Evolutionary conservation across 2,329 filamentous ascomycete genomes (phyloP), one percentile per base, ranked within the genome.

Genomic region (Ophiocordyceps camponoti-saundersi): DNA sequence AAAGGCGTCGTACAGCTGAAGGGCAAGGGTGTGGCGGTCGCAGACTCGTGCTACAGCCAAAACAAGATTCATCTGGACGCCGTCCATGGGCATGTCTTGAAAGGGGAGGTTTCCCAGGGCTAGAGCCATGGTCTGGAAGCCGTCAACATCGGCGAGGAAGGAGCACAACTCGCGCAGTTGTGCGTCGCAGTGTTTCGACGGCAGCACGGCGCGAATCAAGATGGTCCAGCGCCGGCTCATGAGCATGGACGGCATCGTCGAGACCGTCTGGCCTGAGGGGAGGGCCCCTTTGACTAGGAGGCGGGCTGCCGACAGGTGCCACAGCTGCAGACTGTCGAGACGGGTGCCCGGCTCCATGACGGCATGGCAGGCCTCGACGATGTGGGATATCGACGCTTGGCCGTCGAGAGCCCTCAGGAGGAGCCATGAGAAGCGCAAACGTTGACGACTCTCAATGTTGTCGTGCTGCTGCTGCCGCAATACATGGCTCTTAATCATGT

Each of bases 11-110:
- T 58, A 55, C 12, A 63, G 48, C 5, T 42, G 29, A 13, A 61
- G 44, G 1, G 58, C 61, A 16, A 54, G 47, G 6, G 42, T 46
- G 46, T 63, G 53, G 43, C 62, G 54, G 16, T 50, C 41, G 46
- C 53, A 53, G 20, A 49, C 50, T 12, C 26, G 30, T 4, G 53
- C 54, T 11, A 56, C 32, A 8, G 51, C 50, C 21, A 51, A 20
- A 18, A 40, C 36, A 11, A 40, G 6, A 20, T 40, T 40, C n/a
- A 40, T 18, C 36, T 40, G 49, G 2, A 52, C 44, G 7, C 44
- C 36, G 23, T 52, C 45, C 16, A 51, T 32, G n/a, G 42, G 47
- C 4, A 52, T n/a, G 18, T 29, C 20, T 15, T 44, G 45, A 5
- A 47, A 13, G 12, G 52, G 50, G 2, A 47, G 40, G 1, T 44